Evolutionary conservation across 768 basidiomycete genomes (phyloP).

Genomic region (Botryobasidium botryosum): DNA sequence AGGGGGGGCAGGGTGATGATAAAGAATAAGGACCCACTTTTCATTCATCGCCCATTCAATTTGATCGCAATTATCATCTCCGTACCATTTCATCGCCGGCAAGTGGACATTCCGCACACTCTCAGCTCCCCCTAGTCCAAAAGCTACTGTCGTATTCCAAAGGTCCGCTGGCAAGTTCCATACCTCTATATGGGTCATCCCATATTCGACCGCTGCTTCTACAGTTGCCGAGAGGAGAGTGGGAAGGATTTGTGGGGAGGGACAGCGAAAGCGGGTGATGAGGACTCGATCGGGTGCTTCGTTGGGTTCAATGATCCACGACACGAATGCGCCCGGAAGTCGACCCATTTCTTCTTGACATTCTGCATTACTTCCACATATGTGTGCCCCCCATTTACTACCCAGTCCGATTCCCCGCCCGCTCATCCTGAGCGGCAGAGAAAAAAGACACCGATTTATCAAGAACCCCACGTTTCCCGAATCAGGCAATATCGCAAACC

Average conservation of each 20-base stretch:
- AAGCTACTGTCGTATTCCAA: constrained; percentile 18
- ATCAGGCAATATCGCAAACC: no score
- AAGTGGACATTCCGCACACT: constrained; percentile 28
- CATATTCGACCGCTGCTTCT: constrained; percentile 21
- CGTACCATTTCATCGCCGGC: constrained; percentile 35
- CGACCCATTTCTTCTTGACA: no score
- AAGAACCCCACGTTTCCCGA: no score
- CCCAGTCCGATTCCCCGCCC: no score
- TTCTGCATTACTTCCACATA: no score
- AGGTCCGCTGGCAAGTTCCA: constrained; percentile 24
- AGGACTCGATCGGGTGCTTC: no score
- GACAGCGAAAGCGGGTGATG: constrained; percentile 28
- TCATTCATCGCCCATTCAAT: constrained; percentile 1
- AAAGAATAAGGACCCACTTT: not conserved
- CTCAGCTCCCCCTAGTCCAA: constrained; percentile 21
- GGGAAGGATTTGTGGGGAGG: constrained; percentile 19
- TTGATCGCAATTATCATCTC: constrained; percentile 9
- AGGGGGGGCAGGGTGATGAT: no score
- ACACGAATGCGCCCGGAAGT: no score
- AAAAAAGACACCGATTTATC: no score
- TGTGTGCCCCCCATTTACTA: no score
- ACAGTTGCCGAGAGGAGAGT: constrained; percentile 23
- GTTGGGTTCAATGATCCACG: constrained; percentile 2
- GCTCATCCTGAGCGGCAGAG: no score
- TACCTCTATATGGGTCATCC: constrained; percentile 27